These are phyloP conservation scores for Colletotrichum brevisporum DNA, from an alignment of 2,329 filamentous ascomycete species.

Conservation along the genomic window DNA sequence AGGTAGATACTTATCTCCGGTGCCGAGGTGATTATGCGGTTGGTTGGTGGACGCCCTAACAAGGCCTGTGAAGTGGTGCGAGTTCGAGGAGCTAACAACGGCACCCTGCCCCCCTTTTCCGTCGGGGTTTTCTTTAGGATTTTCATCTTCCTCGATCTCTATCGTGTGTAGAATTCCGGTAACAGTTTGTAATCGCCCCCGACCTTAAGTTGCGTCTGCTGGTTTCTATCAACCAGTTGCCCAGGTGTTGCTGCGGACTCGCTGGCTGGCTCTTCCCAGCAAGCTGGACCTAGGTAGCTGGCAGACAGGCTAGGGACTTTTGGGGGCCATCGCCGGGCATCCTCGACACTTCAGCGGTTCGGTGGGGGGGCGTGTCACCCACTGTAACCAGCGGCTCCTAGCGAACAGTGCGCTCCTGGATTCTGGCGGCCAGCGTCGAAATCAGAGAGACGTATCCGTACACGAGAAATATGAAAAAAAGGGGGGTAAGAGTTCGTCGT, in stretches of 20 bases:
- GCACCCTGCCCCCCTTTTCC: no score
- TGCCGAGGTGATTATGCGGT: no score
- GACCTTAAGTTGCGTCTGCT: no score
- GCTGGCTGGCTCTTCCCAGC: slow-evolving; percentile 11
- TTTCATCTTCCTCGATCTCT: no score
- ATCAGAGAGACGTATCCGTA: background rate
- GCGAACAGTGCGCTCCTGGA: slow-evolving; percentile 25
- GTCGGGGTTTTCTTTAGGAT: no score
- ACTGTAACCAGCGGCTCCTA: slow-evolving; percentile 23
- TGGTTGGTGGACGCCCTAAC: no score
- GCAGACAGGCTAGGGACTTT: slow-evolving; percentile 30
- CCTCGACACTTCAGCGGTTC: slow-evolving; percentile 32
- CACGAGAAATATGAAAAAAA: background rate
- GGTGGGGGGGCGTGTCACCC: slow-evolving; percentile 29
- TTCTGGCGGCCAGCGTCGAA: slow-evolving; percentile 12
- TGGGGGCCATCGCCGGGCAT: slow-evolving; percentile 38
- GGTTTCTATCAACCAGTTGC: no score
- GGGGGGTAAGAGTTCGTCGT: slow-evolving; percentile 3
- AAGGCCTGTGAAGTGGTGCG: no score
- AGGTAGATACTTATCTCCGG: no score
- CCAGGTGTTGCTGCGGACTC: background rate
- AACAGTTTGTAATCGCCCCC: no score
- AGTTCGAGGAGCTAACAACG: no score
- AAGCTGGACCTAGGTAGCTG: background rate
- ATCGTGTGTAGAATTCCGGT: no score